Conservation (phyloP, 1,284 basidiomycete species). For the Ustilago hordei region DNA sequence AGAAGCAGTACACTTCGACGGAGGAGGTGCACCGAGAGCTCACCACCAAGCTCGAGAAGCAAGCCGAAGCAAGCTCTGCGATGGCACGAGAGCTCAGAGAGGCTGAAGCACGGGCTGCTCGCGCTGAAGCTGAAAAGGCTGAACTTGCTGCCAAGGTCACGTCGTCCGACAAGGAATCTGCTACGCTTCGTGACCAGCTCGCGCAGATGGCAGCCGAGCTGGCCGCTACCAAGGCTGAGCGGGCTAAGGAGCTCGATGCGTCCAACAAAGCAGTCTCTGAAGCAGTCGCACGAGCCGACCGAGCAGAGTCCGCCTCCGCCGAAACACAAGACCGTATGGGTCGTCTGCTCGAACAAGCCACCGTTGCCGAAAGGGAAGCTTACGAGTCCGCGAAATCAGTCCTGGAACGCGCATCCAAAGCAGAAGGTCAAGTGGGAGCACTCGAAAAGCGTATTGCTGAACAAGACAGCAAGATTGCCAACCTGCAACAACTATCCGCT, state of each 20-base stretch:
- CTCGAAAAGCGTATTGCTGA: conserved; percentile 57
- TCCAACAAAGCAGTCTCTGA: conserved; percentile 45
- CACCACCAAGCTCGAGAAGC: conserved; percentile 9
- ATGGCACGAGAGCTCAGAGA: conserved; percentile 22
- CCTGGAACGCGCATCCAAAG: conserved; percentile 45
- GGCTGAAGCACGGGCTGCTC: conserved; percentile 17
- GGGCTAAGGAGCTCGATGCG: conserved; percentile 35
- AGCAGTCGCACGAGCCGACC: conserved; percentile 34
- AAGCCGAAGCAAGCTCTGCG: conserved; percentile 12
- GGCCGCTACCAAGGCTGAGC: conserved; percentile 24
- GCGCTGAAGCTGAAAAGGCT: conserved; percentile 18
- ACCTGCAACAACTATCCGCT: conserved; percentile 53
- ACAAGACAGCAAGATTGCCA: conserved; percentile 59
- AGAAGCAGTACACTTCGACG: conserved; percentile 19
- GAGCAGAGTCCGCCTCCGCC: conserved; percentile 30
- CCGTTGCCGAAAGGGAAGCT: conserved; percentile 32
- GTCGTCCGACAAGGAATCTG: conserved; percentile 25
- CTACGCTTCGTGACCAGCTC: conserved; percentile 41
- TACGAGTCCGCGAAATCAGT: conserved; percentile 39
- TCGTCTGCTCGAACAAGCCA: conserved; percentile 22
- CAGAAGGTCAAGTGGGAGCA: conserved; percentile 50
- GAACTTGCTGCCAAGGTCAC: conserved; percentile 9
- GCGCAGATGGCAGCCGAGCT: conserved; percentile 46
- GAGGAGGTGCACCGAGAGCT: conserved; percentile 27
- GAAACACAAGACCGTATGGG: conserved; percentile 34